Evolutionary conservation across 176 grass and related monocot species (phyloP), one percentile per base, ranked within the genome.

Genomic region (Avena insularis): DNA sequence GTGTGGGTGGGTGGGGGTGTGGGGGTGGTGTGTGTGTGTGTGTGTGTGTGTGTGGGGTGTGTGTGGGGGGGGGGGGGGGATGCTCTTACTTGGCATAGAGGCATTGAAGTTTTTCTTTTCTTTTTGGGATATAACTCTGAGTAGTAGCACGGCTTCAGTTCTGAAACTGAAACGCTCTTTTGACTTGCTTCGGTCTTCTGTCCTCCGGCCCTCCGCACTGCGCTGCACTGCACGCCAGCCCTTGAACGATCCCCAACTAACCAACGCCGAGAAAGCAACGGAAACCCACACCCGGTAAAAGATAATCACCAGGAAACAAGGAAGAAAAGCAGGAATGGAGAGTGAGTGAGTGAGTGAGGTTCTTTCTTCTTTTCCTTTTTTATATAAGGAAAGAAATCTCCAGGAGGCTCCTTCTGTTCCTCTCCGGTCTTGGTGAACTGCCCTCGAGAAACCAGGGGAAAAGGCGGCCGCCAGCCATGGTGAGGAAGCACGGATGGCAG

Each of bases 401-500:
- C 83, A 27, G 23, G 58, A 57, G 40, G 40, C 43, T 53, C 50
- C 45, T 51, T 35, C 8, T 53, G 71, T 77, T 65, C 57, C 12
- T 55, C 61, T 54, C 33, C 50, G 53, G 38, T 33, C 58, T 43
- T 40, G 40, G 40, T 43, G 48, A 88, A 84, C 82, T 54, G 3
- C 77, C 71, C 78, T 75, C 83, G 33, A 81, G 59, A 75, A 81
- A 81, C 82, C 48, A 81, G 76, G 81, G 36, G 60, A 55, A 64
- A 87, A n/a, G 46, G 6, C 27, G 9, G 36, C 31, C 33, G 55
- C 33, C 88, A 94, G 61, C 43, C 88, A 94, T 97, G 92, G 92
- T 92, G 87, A 84, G 95, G 82, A 92, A 88, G 79, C 66, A 97
- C 86, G 95, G 95, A 46, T 97, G 95, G 95, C 95, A 97, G 59